Base-by-base conservation (phyloP, 768 basidiomycete genomes). In the Pseudohyphozyma bogoriensis region DNA sequence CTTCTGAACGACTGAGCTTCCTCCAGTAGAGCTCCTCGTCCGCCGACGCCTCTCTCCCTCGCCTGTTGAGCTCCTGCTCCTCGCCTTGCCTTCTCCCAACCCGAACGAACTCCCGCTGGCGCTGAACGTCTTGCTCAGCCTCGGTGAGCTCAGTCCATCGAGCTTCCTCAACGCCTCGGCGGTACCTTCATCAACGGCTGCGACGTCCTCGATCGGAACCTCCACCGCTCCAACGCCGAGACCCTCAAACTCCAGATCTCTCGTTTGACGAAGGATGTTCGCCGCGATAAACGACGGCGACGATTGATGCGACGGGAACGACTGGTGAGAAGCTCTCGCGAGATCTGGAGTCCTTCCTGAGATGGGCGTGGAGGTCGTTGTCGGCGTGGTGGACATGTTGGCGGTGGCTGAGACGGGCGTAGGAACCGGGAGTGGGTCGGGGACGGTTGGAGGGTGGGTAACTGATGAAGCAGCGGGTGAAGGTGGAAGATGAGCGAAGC, bases 161-260 rank as follows among this genome's bases (percentile, higher is more conserved):
- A 99, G 75, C 75, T 93, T 95, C 56, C 91, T 82, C 37, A 99
- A 78, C 12, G 89, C 89, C 69, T 93, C 91, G 10, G 83, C 87
- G 10, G 93, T 91, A 20, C 63, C 67, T 31, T 59, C 62, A 49
- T 63, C 59, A 4, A 53, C 59, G 13, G 66, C 62, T 0, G 62
- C 62, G 31, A 55, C 29, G 29, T 54, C 47, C n/a, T 66, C 65
- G 44, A 66, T 45, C n/a, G n/a, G n/a, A n/a, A n/a, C n/a, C n/a
- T n/a, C n/a, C n/a, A n/a, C n/a, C n/a, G n/a, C n/a, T n/a, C n/a
- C n/a, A n/a, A n/a, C n/a, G 59, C 60, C 58, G 53, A 59, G 45
- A 44, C 57, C 62, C 28, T 66, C 65, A 26, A 54, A 16, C 33
- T 36, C 55, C n/a, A 24, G 44, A n/a, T 47, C 46, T 13, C 62